Conservation (phyloP, 2,329 filamentous ascomycete genomes). For the Monilinia fructigena region DNA sequence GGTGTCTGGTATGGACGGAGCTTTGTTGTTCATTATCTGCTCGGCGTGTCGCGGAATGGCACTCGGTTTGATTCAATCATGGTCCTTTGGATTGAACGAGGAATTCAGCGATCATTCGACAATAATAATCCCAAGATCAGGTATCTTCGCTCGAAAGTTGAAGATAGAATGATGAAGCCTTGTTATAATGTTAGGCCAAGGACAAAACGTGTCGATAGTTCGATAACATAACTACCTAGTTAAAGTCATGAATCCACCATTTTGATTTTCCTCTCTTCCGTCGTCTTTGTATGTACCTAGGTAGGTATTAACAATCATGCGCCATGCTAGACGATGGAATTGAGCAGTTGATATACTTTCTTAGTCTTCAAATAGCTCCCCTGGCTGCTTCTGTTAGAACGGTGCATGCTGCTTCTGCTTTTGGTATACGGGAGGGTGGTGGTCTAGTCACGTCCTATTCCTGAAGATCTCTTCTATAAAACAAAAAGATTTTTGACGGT, state of each 20-base stretch:
- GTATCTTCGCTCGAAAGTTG: background rate
- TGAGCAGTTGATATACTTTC: too few species aligned
- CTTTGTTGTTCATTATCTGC: background rate
- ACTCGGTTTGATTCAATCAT: background rate
- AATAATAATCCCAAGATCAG: background rate
- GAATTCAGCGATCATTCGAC: background rate
- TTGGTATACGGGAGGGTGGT: too few species aligned
- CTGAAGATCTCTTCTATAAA: too few species aligned
- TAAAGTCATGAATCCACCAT: background rate
- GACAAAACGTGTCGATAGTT: background rate
- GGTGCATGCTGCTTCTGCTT: too few species aligned
- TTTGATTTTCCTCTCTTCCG: too few species aligned
- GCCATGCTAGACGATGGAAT: too few species aligned
- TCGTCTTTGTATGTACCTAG: background rate
- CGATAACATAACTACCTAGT: too few species aligned
- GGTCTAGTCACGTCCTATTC: too few species aligned
- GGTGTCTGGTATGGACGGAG: background rate
- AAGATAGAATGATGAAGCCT: background rate
- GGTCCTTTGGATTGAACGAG: background rate
- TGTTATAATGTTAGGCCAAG: background rate
- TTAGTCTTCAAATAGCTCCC: too few species aligned
- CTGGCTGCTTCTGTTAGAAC: too few species aligned
- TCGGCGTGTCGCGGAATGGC: background rate
- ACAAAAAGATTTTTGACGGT: background rate
- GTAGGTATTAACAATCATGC: background rate